Evolutionary conservation across 768 basidiomycete species (phyloP).

Genomic region (Suillus decipiens): DNA sequence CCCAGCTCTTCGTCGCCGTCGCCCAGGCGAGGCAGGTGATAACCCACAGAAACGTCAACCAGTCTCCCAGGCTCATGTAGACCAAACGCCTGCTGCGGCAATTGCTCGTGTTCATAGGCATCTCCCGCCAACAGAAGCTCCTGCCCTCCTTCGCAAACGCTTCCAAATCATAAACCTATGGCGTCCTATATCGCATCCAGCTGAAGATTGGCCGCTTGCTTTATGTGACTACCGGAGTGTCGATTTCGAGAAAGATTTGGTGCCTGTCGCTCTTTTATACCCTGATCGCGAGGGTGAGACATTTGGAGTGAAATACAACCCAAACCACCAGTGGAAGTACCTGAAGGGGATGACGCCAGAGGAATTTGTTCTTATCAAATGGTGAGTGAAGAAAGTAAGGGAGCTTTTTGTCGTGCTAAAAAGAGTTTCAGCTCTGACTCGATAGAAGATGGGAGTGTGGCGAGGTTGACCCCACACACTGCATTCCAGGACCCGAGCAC

Average conservation of each 20-base stretch:
- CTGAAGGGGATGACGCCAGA: conserved; percentile 43
- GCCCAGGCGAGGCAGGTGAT: conserved; percentile 38
- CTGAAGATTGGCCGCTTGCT: conserved; percentile 50
- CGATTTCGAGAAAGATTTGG: conserved; percentile 38
- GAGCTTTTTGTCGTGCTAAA: background rate
- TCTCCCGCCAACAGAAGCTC: conserved; percentile 42
- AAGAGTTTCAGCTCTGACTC: conserved; percentile 33
- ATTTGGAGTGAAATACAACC: conserved; percentile 39
- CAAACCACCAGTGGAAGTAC: conserved; percentile 47
- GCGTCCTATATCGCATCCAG: conserved; percentile 49
- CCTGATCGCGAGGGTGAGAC: conserved; percentile 48
- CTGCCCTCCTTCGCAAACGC: conserved; percentile 41
- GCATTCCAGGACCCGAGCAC: conserved; percentile 38
- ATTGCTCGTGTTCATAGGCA: conserved; percentile 45
- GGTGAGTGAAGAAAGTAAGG: conserved; percentile 31
- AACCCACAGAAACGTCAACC: conserved; percentile 45
- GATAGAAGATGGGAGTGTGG: conserved; percentile 35
- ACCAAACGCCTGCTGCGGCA: conserved; percentile 45
- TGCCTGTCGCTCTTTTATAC: conserved; percentile 40
- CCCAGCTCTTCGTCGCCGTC: conserved; percentile 44
- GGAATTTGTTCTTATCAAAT: conserved; percentile 51
- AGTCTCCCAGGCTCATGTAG: conserved; percentile 44
- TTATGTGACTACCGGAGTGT: conserved; percentile 50
- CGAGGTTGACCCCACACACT: conserved; percentile 35
- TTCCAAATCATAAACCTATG: conserved; percentile 59